Conservation (phyloP, 805 yeast genomes). For the Yarrowia yakushimensis region DNA sequence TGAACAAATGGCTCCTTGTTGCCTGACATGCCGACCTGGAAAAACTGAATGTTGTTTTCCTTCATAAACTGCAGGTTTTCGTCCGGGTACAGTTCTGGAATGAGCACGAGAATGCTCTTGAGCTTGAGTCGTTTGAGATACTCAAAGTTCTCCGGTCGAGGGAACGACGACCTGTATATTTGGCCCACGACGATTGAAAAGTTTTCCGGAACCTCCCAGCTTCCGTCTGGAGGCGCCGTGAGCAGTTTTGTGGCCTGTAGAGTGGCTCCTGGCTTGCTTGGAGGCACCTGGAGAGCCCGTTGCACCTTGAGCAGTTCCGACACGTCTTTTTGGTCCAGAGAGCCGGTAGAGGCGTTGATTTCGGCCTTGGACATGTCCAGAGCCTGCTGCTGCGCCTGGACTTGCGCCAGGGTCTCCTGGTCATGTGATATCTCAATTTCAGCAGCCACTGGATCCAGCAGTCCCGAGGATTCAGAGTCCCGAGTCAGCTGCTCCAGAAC, state of each 20-base stretch:
- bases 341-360: not conserved
- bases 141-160: constrained; percentile 74
- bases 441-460: not conserved
- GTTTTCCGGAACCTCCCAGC: constrained; percentile 71
- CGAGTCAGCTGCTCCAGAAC: not conserved
- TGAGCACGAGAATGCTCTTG: constrained; percentile 74
- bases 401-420: not conserved
- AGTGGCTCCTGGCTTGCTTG: not conserved
- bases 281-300: not conserved
- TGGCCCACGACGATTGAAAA: constrained; percentile 76
- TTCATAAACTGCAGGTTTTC: constrained; percentile 65
- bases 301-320: not conserved
- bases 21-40: constrained; percentile 91
- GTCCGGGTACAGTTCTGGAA: constrained; percentile 87
- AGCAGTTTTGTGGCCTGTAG: constrained; percentile 13
- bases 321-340: not conserved
- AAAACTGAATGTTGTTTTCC: constrained; percentile 60
- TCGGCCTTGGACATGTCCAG: constrained; percentile 5
- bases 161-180: constrained; percentile 86
- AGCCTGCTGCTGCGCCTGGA: not conserved
- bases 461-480: not conserved
- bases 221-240: constrained; percentile 18
- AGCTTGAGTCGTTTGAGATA: constrained; percentile 61
- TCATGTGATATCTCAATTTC: not conserved
- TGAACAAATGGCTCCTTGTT: constrained; percentile 54